Percentiles rank a stretch among this genome's conserved stretches.
These are phyloP conservation scores for Flaveria sonorensis DNA, from an alignment of 129 eudicot genomes.

Conservation along the genomic window DNA sequence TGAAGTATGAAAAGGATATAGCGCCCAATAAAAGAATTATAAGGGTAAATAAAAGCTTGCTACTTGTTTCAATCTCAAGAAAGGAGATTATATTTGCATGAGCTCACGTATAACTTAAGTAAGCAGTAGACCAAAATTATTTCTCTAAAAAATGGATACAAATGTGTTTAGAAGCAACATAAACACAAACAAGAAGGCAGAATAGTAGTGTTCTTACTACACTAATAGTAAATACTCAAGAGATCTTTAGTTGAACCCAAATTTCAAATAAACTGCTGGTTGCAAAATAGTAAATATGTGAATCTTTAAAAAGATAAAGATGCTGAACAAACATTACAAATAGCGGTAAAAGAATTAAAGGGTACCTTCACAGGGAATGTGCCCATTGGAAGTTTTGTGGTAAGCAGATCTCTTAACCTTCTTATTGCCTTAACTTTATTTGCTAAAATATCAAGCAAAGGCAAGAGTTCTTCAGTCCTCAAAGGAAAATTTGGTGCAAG, in stretches of 20 bases:
- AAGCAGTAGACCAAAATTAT: neutral
- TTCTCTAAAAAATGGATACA: neutral
- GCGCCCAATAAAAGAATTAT: neutral
- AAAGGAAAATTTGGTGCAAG: constrained; percentile 84
- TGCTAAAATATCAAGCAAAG: constrained; percentile 91
- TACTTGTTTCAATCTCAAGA: neutral
- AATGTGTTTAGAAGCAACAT: neutral
- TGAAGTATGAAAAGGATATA: neutral
- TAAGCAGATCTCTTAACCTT: constrained; percentile 85
- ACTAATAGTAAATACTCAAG: neutral
- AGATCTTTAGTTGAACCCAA: neutral
- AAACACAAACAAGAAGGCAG: constrained; percentile 1
- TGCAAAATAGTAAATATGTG: neutral
- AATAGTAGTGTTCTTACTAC: neutral
- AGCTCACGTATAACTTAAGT: neutral
- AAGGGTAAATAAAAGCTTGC: constrained; percentile 3
- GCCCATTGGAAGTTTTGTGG: constrained; percentile 93
- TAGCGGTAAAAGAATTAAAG: neutral
- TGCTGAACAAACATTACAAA: constrained; percentile 13
- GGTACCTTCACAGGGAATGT: constrained; percentile 96
- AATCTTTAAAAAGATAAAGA: constrained; percentile 1
- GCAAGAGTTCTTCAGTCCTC: constrained; percentile 81
- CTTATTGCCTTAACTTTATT: constrained; percentile 95
- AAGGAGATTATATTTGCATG: neutral
- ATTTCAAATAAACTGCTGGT: neutral